A percentile compares a stretch with the other conserved stretches of the same genome.
Conservation (phyloP, 2,329 filamentous ascomycete species). For the Orbilia brochopaga region DNA sequence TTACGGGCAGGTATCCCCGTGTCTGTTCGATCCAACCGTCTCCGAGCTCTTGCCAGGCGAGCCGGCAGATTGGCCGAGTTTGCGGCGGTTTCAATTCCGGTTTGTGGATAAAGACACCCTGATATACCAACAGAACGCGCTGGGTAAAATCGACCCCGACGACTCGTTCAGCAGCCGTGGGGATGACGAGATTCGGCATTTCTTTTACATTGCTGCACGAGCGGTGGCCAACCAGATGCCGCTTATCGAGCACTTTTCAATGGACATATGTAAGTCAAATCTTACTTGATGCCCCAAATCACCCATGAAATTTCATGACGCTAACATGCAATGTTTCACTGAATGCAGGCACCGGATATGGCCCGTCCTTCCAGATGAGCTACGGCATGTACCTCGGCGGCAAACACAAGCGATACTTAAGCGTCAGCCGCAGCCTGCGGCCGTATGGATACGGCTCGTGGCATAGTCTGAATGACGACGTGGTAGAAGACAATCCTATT, state of each 20-base stretch:
- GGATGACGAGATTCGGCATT: not conserved
- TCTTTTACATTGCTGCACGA: not conserved
- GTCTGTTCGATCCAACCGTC: not conserved
- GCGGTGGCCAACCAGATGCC: conserved; percentile 9
- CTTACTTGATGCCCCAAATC: not conserved
- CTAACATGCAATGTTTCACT: not conserved
- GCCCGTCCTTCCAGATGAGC: not conserved
- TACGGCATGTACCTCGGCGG: conserved; percentile 2
- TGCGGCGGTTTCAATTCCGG: not conserved
- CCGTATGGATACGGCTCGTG: not conserved
- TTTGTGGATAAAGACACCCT: not conserved
- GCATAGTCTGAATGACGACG: not conserved
- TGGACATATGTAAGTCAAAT: not conserved
- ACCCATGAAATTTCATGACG: not conserved
- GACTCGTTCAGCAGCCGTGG: not conserved
- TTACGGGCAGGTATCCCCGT: not conserved
- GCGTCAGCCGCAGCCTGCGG: not conserved
- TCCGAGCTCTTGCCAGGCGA: not conserved
- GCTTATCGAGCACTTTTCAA: not conserved
- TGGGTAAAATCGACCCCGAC: not conserved
- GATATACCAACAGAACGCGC: not conserved
- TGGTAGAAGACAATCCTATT: not conserved
- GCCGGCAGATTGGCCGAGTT: conserved; percentile 1
- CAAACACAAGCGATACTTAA: not conserved
- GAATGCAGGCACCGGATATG: not conserved